These are phyloP conservation scores for Desmodesmus armatus DNA, from an alignment of 139 green algal genomes.

Conservation along the genomic window DNA sequence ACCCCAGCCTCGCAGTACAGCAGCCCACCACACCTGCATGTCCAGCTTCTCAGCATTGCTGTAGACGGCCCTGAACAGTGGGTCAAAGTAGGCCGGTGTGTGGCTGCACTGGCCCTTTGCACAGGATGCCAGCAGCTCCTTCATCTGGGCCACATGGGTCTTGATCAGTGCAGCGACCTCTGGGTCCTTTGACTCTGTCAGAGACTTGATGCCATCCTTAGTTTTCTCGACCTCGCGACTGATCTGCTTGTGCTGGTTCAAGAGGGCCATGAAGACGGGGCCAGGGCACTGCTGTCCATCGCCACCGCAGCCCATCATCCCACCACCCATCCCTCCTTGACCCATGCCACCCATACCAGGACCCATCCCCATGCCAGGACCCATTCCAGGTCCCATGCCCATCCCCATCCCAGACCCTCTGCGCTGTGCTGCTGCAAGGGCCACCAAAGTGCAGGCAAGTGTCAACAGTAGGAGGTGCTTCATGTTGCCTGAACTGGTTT, in stretches of 20 bases:
- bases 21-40: not conserved
- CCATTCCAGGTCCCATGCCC: not conserved
- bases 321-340: too few species aligned
- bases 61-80: slow-evolving; percentile 5
- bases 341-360: too few species aligned
- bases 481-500: not conserved
- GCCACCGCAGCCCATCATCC: not conserved
- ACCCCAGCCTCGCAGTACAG: not conserved
- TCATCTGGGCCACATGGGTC: slow-evolving; percentile 13
- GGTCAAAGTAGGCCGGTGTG: not conserved
- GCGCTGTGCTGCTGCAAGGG: not conserved
- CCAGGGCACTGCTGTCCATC: not conserved
- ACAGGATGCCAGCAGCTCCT: not conserved
- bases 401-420: not conserved
- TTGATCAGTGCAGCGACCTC: not conserved
- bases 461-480: not conserved
- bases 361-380: not conserved
- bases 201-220: not conserved
- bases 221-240: not conserved
- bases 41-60: not conserved
- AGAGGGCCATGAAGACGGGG: not conserved
- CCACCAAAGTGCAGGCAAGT: too few species aligned
- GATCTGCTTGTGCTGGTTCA: not conserved
- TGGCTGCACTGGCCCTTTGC: not conserved
- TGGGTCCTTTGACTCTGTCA: not conserved